Evolutionary conservation across 2,329 filamentous ascomycete genomes (phyloP).

Genomic region (Metarhizium sp.): DNA sequence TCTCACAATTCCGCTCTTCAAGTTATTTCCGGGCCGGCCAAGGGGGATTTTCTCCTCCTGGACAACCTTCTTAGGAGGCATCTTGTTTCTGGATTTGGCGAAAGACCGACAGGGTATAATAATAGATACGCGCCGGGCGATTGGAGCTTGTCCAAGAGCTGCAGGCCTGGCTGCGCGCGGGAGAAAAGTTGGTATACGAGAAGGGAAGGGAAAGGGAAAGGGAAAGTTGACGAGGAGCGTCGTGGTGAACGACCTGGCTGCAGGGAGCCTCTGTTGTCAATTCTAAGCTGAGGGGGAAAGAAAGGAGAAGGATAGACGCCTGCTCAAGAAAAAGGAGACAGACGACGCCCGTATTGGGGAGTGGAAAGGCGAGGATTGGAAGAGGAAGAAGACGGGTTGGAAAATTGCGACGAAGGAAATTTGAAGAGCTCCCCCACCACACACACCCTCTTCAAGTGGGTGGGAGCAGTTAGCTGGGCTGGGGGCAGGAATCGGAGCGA

Average conservation of each 20-base stretch:
- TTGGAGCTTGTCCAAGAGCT: constrained; percentile 39
- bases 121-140: constrained; percentile 42
- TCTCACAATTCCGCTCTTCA: constrained; percentile 97
- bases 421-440: constrained; percentile 17
- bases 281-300: constrained; percentile 1
- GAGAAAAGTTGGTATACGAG: constrained; percentile 38
- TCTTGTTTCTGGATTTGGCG: constrained; percentile 59
- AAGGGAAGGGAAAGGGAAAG: constrained; percentile 39
- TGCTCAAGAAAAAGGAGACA: constrained; percentile 12
- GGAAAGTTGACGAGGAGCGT: constrained; percentile 27
- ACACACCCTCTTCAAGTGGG: not conserved
- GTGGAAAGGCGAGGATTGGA: constrained; percentile 8
- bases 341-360: not conserved
- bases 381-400: constrained; percentile 15
- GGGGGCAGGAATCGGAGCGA: constrained; percentile 1
- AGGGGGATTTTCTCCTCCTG: constrained; percentile 94
- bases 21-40: constrained; percentile 90
- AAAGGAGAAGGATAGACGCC: constrained; percentile 11
- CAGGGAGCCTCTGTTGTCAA: constrained; percentile 28
- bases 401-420: constrained; percentile 14
- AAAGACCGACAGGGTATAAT: constrained; percentile 44
- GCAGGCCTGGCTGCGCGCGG: constrained; percentile 60
- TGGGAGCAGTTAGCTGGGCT: not conserved
- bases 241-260: constrained; percentile 34
- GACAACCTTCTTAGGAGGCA: constrained; percentile 91